A percentile compares a stretch with the other conserved stretches of the same genome.
Evolutionary conservation across 257 asterid species (phyloP).

Genomic region (Leonotis leonurus): DNA sequence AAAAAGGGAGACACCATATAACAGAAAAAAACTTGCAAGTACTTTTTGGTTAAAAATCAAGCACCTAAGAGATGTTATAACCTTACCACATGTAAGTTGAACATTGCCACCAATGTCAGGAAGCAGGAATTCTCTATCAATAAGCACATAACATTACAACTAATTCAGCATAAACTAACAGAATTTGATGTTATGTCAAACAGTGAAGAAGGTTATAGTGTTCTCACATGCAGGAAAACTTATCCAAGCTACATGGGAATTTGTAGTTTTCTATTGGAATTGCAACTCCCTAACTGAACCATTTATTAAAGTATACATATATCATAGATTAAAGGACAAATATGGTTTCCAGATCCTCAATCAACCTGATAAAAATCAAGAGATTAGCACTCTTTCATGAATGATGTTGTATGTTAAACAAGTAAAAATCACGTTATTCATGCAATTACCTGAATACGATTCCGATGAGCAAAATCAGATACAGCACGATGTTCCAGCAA

Average conservation of each 20-base stretch:
- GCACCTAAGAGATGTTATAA: no score
- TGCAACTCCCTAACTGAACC: slow-evolving; percentile 4
- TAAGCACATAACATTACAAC: neutral
- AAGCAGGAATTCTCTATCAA: neutral
- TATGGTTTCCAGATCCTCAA: slow-evolving; percentile 1
- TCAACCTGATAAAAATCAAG: slow-evolving; percentile 8
- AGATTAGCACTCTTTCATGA: neutral
- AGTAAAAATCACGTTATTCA: neutral
- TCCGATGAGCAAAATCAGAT: slow-evolving; percentile 88
- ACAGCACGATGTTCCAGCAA: slow-evolving; percentile 86
- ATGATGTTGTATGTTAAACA: neutral
- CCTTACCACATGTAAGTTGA: neutral
- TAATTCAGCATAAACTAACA: slow-evolving; percentile 3
- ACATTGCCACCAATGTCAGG: slow-evolving; percentile 9
- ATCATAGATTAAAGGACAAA: slow-evolving; percentile 4
- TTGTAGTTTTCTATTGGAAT: slow-evolving; percentile 1
- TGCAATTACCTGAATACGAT: slow-evolving; percentile 66
- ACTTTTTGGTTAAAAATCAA: no score
- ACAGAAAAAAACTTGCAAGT: no score
- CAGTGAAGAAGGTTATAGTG: neutral
- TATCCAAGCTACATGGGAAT: slow-evolving; percentile 7
- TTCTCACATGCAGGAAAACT: slow-evolving; percentile 11
- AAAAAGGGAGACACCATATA: neutral
- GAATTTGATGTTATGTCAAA: neutral
- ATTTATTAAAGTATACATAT: slow-evolving; percentile 1